phyloP scores from a whole-genome alignment of 495 filamentous ascomycete species.

The Thermothielavioides terrestris region DNA sequence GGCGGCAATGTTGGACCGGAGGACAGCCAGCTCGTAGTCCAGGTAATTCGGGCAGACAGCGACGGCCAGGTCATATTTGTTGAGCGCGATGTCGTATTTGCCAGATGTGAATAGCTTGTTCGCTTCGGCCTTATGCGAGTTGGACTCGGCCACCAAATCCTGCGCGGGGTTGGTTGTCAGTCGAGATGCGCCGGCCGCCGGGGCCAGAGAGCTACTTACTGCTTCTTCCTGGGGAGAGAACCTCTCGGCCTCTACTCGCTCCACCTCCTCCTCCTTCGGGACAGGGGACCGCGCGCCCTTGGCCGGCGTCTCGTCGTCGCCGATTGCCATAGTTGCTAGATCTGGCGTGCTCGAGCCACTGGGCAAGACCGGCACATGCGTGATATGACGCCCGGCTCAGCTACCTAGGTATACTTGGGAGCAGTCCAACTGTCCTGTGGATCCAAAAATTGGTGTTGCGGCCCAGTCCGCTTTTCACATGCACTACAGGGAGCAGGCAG shows the following conservation, averaged over 20 bases:
- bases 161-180: slow-evolving; percentile 23
- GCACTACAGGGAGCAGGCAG: too few species aligned
- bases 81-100: slow-evolving; percentile 76
- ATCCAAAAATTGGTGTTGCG: too few species aligned
- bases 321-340: slow-evolving; percentile 2
- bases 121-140: slow-evolving; percentile 64
- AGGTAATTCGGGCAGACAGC: slow-evolving; percentile 78
- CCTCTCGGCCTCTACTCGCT: slow-evolving; percentile 14
- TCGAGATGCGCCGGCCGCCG: not conserved
- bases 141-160: slow-evolving; percentile 63
- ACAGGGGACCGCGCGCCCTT: not conserved
- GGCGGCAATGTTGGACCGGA: slow-evolving; percentile 83
- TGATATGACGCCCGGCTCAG: slow-evolving; percentile 6
- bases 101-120: slow-evolving; percentile 66
- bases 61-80: slow-evolving; percentile 78
- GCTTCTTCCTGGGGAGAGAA: slow-evolving; percentile 45
- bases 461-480: too few species aligned
- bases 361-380: not conserved
- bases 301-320: not conserved
- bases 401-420: too few species aligned
- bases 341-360: not conserved
- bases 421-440: too few species aligned
- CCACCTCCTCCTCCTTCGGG: slow-evolving; percentile 6
- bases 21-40: slow-evolving; percentile 80
- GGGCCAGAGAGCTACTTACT: slow-evolving; percentile 11